These are phyloP conservation scores for Hymenoscyphus fructigenus DNA, from an alignment of 2,329 filamentous ascomycete species.

Conservation along the genomic window DNA sequence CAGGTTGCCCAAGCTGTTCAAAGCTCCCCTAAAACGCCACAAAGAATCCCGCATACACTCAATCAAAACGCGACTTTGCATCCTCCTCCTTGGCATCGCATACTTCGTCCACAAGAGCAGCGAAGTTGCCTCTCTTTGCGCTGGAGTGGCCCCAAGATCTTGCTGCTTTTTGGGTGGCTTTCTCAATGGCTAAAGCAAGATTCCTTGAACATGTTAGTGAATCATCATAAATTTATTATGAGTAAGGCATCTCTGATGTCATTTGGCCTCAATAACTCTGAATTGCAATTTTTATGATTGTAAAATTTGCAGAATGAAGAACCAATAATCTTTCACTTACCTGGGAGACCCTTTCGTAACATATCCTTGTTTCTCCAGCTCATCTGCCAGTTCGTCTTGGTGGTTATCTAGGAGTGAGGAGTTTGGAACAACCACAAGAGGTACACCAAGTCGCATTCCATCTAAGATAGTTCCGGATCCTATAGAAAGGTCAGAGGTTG, in stretches of 20 bases:
- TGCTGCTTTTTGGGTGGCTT: conserved; percentile 21
- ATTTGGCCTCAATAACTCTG: neutral
- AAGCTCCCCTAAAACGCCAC: neutral
- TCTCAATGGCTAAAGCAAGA: conserved; percentile 25
- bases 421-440: conserved; percentile 90
- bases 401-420: conserved; percentile 81
- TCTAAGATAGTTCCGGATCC: conserved; percentile 89
- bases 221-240: neutral
- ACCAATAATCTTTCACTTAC: conserved; percentile 24
- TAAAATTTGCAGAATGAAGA: neutral
- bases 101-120: conserved; percentile 9
- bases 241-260: neutral
- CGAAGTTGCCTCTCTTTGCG: conserved; percentile 18
- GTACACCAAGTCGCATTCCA: conserved; percentile 69
- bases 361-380: conserved; percentile 73
- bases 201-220: neutral
- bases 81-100: conserved; percentile 20
- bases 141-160: conserved; percentile 26
- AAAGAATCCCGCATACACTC: neutral
- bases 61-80: conserved; percentile 24
- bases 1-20: neutral
- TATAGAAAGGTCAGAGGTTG: conserved; percentile 40
- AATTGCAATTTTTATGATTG: neutral
- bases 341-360: conserved; percentile 48
- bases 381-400: conserved; percentile 80